phyloP scores from a whole-genome alignment of 805 yeast species.

The Sporopachydermia lactativora region DNA sequence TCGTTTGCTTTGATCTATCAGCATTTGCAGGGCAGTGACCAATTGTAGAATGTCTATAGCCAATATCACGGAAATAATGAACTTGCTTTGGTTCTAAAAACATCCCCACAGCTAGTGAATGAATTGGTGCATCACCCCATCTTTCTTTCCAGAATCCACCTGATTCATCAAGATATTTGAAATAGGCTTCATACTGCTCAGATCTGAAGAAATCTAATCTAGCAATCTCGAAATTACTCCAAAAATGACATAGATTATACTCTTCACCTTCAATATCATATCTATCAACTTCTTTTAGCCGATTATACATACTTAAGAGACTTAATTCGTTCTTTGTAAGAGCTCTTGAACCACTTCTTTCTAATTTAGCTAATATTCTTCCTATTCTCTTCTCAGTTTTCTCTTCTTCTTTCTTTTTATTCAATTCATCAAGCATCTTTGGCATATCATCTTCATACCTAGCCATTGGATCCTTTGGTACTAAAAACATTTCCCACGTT shows the following conservation, averaged over 20 bases:
- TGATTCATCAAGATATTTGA: slow-evolving; percentile 47
- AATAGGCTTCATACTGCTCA: slow-evolving; percentile 49
- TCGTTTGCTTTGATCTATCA: slow-evolving; percentile 30
- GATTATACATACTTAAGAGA: not conserved
- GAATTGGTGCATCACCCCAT: slow-evolving; percentile 98
- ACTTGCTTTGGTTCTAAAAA: slow-evolving; percentile 52
- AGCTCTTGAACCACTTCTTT: not conserved
- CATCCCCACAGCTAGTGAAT: slow-evolving; percentile 75
- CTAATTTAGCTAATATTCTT: not conserved
- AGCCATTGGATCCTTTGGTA: slow-evolving; percentile 10
- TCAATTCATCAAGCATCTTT: slow-evolving; percentile 10
- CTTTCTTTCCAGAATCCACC: slow-evolving; percentile 86
- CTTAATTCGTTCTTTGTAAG: not conserved
- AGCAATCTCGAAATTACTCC: slow-evolving; percentile 92
- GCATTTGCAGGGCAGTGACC: slow-evolving; percentile 76
- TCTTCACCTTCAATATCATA: slow-evolving; percentile 54
- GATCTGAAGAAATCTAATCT: slow-evolving; percentile 61
- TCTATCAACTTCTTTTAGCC: slow-evolving; percentile 14
- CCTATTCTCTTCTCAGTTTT: slow-evolving; percentile 19
- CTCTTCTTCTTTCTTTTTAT: slow-evolving; percentile 20
- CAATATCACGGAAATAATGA: slow-evolving; percentile 88
- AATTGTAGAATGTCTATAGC: slow-evolving; percentile 69
- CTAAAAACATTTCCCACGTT: slow-evolving; percentile 55
- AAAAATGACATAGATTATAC: slow-evolving; percentile 74
- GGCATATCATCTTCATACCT: slow-evolving; percentile 4